phyloP scores from a whole-genome alignment of 768 basidiomycete genomes.

The Agaricus sinodeliciosus region DNA sequence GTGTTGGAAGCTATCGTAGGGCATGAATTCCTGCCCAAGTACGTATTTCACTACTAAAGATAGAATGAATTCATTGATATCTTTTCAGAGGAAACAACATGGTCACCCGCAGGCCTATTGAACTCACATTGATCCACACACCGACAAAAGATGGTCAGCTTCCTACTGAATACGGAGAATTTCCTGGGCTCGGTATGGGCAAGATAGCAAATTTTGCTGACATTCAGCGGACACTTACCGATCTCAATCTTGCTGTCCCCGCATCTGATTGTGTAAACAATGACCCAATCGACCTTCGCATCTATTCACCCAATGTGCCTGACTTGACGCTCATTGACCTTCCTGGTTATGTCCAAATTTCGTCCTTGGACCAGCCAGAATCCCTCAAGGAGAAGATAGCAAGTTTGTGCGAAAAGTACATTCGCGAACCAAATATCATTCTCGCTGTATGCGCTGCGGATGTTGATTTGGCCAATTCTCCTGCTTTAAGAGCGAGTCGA shows the following conservation, averaged over 20 bases:
- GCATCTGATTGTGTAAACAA: conserved; percentile 86
- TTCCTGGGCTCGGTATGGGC: conserved; percentile 83
- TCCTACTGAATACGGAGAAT: conserved; percentile 84
- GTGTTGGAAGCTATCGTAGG: conserved; percentile 97
- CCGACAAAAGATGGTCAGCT: conserved; percentile 51
- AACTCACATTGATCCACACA: conserved; percentile 93
- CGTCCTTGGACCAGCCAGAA: conserved; percentile 94
- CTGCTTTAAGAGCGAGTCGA: conserved; percentile 87
- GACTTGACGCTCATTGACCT: conserved; percentile 97
- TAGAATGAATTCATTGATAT: conserved; percentile 1
- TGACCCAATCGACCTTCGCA: conserved; percentile 93
- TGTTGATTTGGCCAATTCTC: conserved; percentile 97
- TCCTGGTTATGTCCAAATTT: conserved; percentile 94
- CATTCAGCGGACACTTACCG: conserved; percentile 89
- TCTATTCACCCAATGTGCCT: conserved; percentile 93
- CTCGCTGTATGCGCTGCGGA: conserved; percentile 98
- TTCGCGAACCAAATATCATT: conserved; percentile 99
- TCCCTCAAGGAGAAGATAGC: conserved; percentile 90
- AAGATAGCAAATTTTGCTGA: conserved; percentile 87
- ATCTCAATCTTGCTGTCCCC: conserved; percentile 92
- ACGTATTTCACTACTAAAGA: conserved; percentile 23
- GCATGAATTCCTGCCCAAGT: conserved; percentile 98
- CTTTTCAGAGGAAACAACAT: conserved; percentile 87
- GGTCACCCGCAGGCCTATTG: conserved; percentile 98
- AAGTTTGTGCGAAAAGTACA: conserved; percentile 88